Percentiles rank a stretch among this genome's conserved stretches.
Conservation (phyloP, 2,329 filamentous ascomycete genomes). For the Colletotrichum zoysiae region DNA sequence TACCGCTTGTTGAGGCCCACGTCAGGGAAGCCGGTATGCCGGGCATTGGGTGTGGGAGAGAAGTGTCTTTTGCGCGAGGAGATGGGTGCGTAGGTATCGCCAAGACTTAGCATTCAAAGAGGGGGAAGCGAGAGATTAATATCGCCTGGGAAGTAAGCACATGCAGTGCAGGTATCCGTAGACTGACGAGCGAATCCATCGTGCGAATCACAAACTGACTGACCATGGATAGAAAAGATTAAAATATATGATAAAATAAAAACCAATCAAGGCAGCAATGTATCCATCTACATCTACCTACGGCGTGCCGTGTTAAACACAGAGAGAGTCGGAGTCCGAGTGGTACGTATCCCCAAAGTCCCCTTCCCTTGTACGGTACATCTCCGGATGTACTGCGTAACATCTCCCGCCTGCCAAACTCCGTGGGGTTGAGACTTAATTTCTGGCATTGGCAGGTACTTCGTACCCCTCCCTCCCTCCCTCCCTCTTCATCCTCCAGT, state of each 20-base stretch:
- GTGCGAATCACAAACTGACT: not conserved
- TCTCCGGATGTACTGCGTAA: not conserved
- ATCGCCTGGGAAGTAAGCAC: too few species aligned
- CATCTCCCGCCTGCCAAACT: not conserved
- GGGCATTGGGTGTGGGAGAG: not conserved
- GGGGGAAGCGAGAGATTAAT: not conserved
- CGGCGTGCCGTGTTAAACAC: not conserved
- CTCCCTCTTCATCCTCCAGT: not conserved
- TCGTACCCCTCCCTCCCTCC: too few species aligned
- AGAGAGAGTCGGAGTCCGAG: slow-evolving; percentile 19
- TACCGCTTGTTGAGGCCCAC: slow-evolving; percentile 38
- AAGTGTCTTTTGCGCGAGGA: not conserved
- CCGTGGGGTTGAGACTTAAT: not conserved
- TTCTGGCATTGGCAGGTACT: slow-evolving; percentile 28
- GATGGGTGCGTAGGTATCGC: slow-evolving; percentile 6
- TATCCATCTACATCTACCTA: too few species aligned
- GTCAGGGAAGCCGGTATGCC: slow-evolving; percentile 36
- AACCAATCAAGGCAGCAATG: not conserved
- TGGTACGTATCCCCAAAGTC: slow-evolving; percentile 13
- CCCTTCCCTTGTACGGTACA: not conserved
- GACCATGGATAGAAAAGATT: not conserved
- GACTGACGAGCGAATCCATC: not conserved
- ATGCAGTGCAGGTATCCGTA: too few species aligned
- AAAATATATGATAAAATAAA: not conserved
- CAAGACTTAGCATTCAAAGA: slow-evolving; percentile 19